A percentile compares a stretch with the other conserved stretches of the same genome.
These are phyloP conservation scores for Saitoella complicata DNA, from an alignment of 805 yeast genomes.

Conservation along the genomic window DNA sequence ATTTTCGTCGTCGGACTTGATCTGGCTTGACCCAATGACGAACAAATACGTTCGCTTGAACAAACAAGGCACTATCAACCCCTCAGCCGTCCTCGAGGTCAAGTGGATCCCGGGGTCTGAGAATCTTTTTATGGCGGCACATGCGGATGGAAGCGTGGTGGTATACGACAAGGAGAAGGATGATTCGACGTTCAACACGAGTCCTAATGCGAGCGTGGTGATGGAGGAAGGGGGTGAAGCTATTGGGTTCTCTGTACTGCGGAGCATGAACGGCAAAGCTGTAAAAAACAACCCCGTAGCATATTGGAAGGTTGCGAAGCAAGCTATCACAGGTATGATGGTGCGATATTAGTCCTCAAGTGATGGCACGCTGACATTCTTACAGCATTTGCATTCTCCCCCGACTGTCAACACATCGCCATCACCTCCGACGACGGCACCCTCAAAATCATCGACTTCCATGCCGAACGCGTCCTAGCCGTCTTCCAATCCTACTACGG, in stretches of 20 bases:
- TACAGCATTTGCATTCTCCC: constrained; percentile 30
- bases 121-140: constrained; percentile 38
- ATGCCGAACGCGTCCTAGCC: constrained; percentile 31
- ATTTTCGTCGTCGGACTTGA: constrained; percentile 47
- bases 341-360: too few relatives aligned
- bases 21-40: constrained; percentile 40
- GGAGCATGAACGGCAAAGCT: constrained; percentile 8
- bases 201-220: too few relatives aligned
- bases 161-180: constrained; percentile 36
- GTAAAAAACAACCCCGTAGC: constrained; percentile 32
- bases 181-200: constrained; percentile 18
- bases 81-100: constrained; percentile 29
- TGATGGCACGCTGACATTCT: constrained; percentile 15
- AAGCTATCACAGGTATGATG: constrained; percentile 20
- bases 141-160: constrained; percentile 44
- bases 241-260: constrained; percentile 5
- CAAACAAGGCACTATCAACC: constrained; percentile 30
- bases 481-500: constrained; percentile 50
- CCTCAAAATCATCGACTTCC: constrained; percentile 38
- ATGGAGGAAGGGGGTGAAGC: too few relatives aligned
- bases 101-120: constrained; percentile 32
- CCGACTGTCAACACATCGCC: constrained; percentile 29
- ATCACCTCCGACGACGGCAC: constrained; percentile 54
- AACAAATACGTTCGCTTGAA: constrained; percentile 36
- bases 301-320: constrained; percentile 45